Conservation (phyloP, 108 stramenopile genomes). For the Skeletonema menzelii region DNA sequence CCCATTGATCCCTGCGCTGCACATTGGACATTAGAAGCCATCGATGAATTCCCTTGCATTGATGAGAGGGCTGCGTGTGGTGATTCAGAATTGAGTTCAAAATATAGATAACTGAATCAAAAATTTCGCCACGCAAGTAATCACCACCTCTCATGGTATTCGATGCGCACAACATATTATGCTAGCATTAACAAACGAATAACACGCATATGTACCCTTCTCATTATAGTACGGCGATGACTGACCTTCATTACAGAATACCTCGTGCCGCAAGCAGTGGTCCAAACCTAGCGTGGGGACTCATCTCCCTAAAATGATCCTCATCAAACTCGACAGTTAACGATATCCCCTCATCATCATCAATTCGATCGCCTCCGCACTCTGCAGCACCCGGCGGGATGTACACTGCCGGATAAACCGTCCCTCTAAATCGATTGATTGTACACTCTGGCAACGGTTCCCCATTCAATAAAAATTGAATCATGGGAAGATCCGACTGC, state of each 20-base stretch:
- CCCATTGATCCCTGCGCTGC: conserved; percentile 15
- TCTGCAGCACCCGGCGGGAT: conserved; percentile 50
- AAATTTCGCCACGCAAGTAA: background rate
- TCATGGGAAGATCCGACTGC: conserved; percentile 84
- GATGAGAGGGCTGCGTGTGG: no score
- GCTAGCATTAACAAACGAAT: no score
- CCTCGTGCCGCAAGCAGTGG: conserved; percentile 80
- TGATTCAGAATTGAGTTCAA: background rate
- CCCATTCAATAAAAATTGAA: conserved; percentile 82
- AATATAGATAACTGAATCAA: background rate
- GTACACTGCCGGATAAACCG: conserved; percentile 71
- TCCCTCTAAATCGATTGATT: conserved; percentile 78
- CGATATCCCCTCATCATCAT: conserved; percentile 40
- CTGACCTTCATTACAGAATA: conserved; percentile 51
- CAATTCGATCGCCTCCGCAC: conserved; percentile 6
- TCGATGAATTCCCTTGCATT: no score
- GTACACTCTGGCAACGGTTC: conserved; percentile 72
- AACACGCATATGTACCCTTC: no score
- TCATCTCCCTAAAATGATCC: conserved; percentile 63
- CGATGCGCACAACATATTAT: no score
- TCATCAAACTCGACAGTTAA: conserved; percentile 60
- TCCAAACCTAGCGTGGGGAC: conserved; percentile 75
- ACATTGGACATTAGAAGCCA: no score
- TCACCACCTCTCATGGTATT: background rate
- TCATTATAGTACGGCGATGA: no score